A percentile compares a stretch with the other conserved stretches of the same genome.
Conservation (phyloP, 106 monocot genomes). For the Apostasia shenzhenica region DNA sequence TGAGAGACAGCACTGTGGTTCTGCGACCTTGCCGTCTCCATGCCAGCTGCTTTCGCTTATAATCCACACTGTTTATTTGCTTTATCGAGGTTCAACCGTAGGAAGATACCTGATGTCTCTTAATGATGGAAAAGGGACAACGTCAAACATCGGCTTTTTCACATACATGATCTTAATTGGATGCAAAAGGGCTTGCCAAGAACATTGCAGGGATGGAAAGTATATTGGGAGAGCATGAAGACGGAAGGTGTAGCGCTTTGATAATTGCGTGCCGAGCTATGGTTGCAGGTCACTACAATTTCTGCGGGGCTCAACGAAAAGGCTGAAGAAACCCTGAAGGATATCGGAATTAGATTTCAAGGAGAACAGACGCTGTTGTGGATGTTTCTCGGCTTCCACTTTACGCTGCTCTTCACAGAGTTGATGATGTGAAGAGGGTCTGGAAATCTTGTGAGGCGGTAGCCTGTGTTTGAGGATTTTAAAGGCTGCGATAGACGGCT, state of each 20-base stretch:
- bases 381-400: slow-evolving; percentile 45
- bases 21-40: no score
- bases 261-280: slow-evolving; percentile 22
- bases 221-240: slow-evolving; percentile 61
- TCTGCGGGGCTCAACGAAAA: slow-evolving; percentile 48
- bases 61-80: slow-evolving; percentile 70
- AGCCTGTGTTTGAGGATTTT: slow-evolving; percentile 40
- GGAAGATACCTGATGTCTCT: slow-evolving; percentile 64
- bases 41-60: slow-evolving; percentile 53
- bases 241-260: slow-evolving; percentile 52
- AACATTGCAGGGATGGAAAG: slow-evolving; percentile 75
- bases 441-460: slow-evolving; percentile 50
- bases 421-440: slow-evolving; percentile 55
- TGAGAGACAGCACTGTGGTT: no score
- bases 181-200: slow-evolving; percentile 53
- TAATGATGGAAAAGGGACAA: slow-evolving; percentile 78
- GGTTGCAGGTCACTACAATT: slow-evolving; percentile 50
- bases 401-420: slow-evolving; percentile 55
- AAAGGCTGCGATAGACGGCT: slow-evolving; percentile 60
- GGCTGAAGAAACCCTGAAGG: slow-evolving; percentile 47
- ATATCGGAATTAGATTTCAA: slow-evolving; percentile 62
- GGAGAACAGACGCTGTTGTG: slow-evolving; percentile 37
- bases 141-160: slow-evolving; percentile 53
- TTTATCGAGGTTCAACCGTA: slow-evolving; percentile 55
- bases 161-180: slow-evolving; percentile 80